Conservation (phyloP, 805 yeast species). For the Lachancea fermentati region DNA sequence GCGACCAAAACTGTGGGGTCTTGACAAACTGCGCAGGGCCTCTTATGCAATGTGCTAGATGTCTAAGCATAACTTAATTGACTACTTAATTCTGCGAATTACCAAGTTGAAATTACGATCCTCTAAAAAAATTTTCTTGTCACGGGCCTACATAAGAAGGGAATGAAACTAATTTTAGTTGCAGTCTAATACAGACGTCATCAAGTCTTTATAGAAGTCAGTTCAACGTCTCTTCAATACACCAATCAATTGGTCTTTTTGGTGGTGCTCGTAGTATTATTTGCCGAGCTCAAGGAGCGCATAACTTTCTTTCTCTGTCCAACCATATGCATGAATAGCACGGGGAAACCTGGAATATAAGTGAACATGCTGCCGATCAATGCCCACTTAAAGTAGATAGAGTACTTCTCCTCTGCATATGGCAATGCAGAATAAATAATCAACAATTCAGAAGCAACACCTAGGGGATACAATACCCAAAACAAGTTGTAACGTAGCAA, state of each 20-base stretch:
- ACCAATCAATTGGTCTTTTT: constrained; percentile 7
- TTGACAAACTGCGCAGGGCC: too few species aligned
- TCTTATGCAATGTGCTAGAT: background rate
- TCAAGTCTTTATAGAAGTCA: too few species aligned
- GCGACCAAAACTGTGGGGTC: background rate
- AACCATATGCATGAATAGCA: constrained; percentile 82
- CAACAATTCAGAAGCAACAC: constrained; percentile 78
- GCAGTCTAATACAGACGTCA: too few species aligned
- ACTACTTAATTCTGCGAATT: too few species aligned
- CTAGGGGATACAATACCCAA: constrained; percentile 79
- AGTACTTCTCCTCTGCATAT: constrained; percentile 54
- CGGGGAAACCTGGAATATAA: constrained; percentile 84
- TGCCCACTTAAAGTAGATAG: constrained; percentile 47
- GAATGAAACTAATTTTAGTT: too few species aligned
- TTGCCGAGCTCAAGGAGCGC: constrained; percentile 33
- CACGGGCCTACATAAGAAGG: background rate
- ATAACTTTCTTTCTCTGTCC: constrained; percentile 77
- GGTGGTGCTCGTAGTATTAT: background rate
- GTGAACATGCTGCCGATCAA: constrained; percentile 53
- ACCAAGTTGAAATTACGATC: too few species aligned
- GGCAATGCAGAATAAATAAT: constrained; percentile 65
- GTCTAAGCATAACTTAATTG: background rate
- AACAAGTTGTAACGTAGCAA: constrained; percentile 81
- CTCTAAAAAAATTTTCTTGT: too few species aligned
- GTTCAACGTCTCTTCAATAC: too few species aligned